Evolutionary conservation across 139 green algal genomes (phyloP), one percentile per base, ranked within the genome.

Genomic region (Closterium sp.): DNA sequence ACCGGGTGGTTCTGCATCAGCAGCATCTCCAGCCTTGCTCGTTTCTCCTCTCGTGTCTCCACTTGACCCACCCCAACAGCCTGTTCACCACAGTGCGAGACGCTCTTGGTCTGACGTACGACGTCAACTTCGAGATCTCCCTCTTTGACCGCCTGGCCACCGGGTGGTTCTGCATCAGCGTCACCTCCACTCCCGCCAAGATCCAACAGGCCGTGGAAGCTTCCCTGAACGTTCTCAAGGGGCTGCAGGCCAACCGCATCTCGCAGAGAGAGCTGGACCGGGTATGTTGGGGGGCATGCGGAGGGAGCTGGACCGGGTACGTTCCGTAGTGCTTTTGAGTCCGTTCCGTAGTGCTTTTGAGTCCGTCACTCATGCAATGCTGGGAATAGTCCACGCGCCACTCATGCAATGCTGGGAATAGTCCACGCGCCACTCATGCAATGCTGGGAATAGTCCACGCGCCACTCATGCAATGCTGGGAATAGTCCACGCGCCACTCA

Each of bases 101-200:
- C 95, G 96, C 97, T 1, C 95, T 99, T 88, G 97, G 97, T 19
- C 96, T 99, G 81, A 99, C 98, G 0, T 99, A 99, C 90, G 98
- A 99, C 90, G 98, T 99, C 21, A 98, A 96, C 12, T 99, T 99
- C 89, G 97, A 99, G 95, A 92, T 98, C 30, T 90, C 64, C 10
- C 89, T 97, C 34, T 97, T 97, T 90, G 96, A 98, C 90, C 95
- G 96, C 19, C 91, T 98, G 88, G 84, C 87, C 2, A 87, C 91
- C 33, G 96, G 95, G 85, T 98, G 97, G 97, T 99, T 97, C 95
- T 94, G 95, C 31, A 95, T 99, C 43, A 96, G 97, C 36, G 97
- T 99, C 28, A 99, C 98, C 7, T 97, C 95, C 88, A 98, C 97
- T 32, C 98, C 98, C 0, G 94, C 96, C 64, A 98, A 98, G 95